Base-by-base conservation (phyloP, 1,284 basidiomycete species). In the Termitomyces sp. region DNA sequence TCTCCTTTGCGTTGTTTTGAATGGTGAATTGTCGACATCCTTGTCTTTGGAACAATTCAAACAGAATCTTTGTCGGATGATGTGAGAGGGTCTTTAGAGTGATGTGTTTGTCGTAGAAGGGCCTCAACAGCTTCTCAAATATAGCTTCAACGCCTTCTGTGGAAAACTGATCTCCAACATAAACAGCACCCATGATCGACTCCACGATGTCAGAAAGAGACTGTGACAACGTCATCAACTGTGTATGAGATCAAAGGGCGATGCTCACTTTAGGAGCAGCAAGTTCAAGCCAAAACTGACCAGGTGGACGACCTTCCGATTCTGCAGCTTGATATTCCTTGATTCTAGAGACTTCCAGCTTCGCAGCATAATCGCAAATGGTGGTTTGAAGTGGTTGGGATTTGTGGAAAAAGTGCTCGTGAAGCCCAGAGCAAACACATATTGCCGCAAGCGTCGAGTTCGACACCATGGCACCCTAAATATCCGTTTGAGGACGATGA, bases 391-490 rank as follows among this genome's bases (percentile, higher is more conserved):
- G 68, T 7, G 72, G 68, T 35, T 73, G 68, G 1, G 83, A 81
- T 49, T 81, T 80, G 52, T 81, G 76, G 43, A 79, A 69, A 24
- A 91, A 69, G 64, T 84, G 72, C 37, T 81, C 69, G 57, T 88
- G 72, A 49, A 93, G 68, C 21, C 84, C 83, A 41, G 78, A 77
- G 58, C 75, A 75, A 18, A 91, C 81, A 57, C 86, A 88, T 53
- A 91, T 66, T 1, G 88, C 85, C 31, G 86, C 86, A 31, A 91
- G 72, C 9, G 84, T 74, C 19, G 80, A 74, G 64, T 91, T 91
- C 9, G 85, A 87, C 26, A 91, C 88, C 86, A 91, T 91, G 7
- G 86, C 84, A 42, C 80, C 78, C 89, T 91, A 60, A 10, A 13
- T 11, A 43, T 41, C 19, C 28, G 42, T 57, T 44, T 6, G n/a